These are phyloP conservation scores for Aurantiochytrium sp. DNA, from an alignment of 108 stramenopile species.

Conservation along the genomic window DNA sequence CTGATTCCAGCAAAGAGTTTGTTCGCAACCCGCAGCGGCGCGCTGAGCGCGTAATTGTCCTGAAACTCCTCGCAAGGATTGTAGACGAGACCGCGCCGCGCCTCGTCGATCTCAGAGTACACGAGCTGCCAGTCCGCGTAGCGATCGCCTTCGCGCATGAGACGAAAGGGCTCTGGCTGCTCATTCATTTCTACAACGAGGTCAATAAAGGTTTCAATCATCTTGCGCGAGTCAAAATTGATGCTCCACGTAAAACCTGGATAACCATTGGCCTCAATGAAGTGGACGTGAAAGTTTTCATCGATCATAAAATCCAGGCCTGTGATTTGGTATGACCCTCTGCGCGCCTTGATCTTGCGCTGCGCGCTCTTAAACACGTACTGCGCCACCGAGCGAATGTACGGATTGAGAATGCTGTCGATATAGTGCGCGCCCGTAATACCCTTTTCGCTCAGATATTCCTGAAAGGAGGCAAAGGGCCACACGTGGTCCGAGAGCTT, in stretches of 20 bases:
- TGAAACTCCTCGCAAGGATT: conserved; percentile 2
- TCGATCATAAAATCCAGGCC: conserved; percentile 26
- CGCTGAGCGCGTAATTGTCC: neutral
- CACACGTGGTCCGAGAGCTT: conserved; percentile 13
- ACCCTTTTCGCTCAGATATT: neutral
- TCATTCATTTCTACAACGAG: neutral
- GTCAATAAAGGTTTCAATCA: neutral
- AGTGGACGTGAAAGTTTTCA: neutral
- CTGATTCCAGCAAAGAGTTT: neutral
- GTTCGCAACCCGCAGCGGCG: neutral
- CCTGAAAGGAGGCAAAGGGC: neutral
- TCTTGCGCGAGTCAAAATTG: conserved; percentile 17
- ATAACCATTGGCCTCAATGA: conserved; percentile 23
- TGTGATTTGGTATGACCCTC: conserved; percentile 12
- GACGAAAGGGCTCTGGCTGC: neutral
- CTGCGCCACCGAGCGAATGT: neutral
- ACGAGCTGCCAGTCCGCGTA: neutral
- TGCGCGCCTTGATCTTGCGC: neutral
- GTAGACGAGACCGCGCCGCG: neutral
- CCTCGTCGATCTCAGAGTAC: neutral
- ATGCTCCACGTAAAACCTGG: conserved; percentile 21
- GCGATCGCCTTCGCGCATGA: neutral
- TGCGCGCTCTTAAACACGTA: neutral
- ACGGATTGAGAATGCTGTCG: neutral
- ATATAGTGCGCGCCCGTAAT: neutral